Percentiles rank a stretch among this genome's conserved stretches.
These are phyloP conservation scores for Kwoniella dendrophila DNA, from an alignment of 768 basidiomycete genomes.

Conservation along the genomic window DNA sequence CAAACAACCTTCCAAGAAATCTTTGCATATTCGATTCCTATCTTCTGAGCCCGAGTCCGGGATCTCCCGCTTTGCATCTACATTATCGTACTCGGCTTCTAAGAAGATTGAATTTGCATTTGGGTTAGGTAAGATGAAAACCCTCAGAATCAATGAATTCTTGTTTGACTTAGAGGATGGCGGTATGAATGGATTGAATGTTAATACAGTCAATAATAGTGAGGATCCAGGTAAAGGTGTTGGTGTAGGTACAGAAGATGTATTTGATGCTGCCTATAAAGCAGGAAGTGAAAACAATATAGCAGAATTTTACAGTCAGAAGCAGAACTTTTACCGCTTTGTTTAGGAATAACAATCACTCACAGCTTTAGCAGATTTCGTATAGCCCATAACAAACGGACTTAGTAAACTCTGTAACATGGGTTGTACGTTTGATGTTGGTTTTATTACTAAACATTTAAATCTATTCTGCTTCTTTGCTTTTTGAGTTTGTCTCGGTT, in stretches of 20 bases:
- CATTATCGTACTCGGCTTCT: conserved; percentile 29
- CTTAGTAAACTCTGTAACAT: conserved; percentile 42
- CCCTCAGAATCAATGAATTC: conserved; percentile 18
- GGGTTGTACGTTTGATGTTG: conserved; percentile 30
- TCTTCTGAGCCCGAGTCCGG: background rate
- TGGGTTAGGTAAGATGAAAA: conserved; percentile 34
- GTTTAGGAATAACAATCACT: conserved; percentile 6
- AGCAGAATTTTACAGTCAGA: background rate
- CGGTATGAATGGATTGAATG: conserved; percentile 15
- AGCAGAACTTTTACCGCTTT: background rate
- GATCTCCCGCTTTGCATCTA: too few relatives aligned
- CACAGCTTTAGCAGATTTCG: conserved; percentile 45
- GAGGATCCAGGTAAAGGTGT: conserved; percentile 43
- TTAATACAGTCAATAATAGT: conserved; percentile 30
- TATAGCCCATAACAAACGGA: conserved; percentile 47
- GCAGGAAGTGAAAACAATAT: background rate
- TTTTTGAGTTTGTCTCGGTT: background rate
- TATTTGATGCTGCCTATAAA: conserved; percentile 37
- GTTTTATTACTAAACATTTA: conserved; percentile 34
- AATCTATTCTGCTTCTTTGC: conserved; percentile 13
- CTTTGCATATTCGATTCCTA: conserved; percentile 12
- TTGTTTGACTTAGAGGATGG: background rate
- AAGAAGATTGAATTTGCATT: conserved; percentile 32
- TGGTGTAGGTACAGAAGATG: conserved; percentile 31
- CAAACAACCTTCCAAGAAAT: conserved; percentile 42